phyloP scores from a whole-genome alignment of 495 filamentous ascomycete genomes.

The Penicillium psychrofluorescens region DNA sequence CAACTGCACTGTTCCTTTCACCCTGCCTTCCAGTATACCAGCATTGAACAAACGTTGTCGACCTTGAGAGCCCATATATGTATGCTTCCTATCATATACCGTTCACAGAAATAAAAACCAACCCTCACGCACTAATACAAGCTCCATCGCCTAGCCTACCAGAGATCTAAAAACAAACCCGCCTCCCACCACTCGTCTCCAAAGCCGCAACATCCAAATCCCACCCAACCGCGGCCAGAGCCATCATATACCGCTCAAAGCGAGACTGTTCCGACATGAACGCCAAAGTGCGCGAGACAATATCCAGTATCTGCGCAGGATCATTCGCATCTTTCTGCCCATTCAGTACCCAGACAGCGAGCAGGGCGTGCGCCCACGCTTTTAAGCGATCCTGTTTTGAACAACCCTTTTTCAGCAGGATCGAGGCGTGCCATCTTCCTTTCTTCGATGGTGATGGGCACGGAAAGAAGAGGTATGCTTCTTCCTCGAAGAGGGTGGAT shows the following conservation, averaged over 20 bases:
- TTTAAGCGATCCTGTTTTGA: slow-evolving; percentile 46
- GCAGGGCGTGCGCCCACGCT: slow-evolving; percentile 70
- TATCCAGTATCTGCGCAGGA: not conserved
- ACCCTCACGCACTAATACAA: no score
- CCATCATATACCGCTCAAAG: slow-evolving; percentile 33
- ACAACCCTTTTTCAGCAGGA: slow-evolving; percentile 58
- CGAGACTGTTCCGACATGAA: slow-evolving; percentile 28
- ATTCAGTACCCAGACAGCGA: slow-evolving; percentile 34
- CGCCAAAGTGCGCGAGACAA: slow-evolving; percentile 9
- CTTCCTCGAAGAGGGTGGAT: slow-evolving; percentile 17
- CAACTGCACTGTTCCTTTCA: no score
- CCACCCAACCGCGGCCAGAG: slow-evolving; percentile 49
- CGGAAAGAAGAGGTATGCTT: slow-evolving; percentile 26
- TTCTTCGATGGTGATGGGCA: not conserved
- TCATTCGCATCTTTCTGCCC: no score
- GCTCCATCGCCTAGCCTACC: no score
- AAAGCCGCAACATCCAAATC: slow-evolving; percentile 49
- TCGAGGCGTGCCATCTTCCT: slow-evolving; percentile 32
- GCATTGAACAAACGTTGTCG: no score
- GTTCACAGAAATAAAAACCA: not conserved
- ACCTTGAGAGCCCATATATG: no score
- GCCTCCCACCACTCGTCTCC: slow-evolving; percentile 46
- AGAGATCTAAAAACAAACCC: slow-evolving; percentile 14
- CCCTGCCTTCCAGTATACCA: no score
- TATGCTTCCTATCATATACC: no score